phyloP scores from a whole-genome alignment of 2,329 filamentous ascomycete species.

The Ophiostoma montium region DNA sequence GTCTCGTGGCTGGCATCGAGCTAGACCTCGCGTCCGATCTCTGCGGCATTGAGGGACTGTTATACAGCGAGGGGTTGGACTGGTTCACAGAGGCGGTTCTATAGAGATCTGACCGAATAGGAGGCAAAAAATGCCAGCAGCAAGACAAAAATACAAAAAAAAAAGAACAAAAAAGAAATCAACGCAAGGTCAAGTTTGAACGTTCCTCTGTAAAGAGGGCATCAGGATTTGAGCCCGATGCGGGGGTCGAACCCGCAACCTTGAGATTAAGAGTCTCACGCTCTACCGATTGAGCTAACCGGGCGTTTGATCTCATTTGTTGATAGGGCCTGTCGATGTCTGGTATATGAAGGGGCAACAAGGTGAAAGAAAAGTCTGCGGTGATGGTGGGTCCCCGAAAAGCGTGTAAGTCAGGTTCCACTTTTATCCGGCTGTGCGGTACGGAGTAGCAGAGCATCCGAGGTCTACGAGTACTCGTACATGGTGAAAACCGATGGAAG shows the following conservation, averaged over 20 bases:
- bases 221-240: constrained; percentile 31
- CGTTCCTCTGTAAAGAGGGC: constrained; percentile 8
- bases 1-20: neutral
- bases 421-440: neutral
- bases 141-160: neutral
- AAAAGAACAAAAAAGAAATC: neutral
- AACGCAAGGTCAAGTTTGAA: neutral
- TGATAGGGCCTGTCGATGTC: neutral
- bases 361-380: neutral
- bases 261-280: constrained; percentile 51
- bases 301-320: constrained; percentile 22
- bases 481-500: too few species aligned
- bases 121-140: too few species aligned
- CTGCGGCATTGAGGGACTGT: constrained; percentile 5
- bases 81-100: neutral
- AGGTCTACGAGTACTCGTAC: too few species aligned
- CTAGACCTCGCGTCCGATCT: constrained; percentile 7
- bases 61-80: constrained; percentile 5
- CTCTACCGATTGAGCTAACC: constrained; percentile 60
- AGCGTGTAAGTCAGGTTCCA: neutral
- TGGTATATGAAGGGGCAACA: neutral
- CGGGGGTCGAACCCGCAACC: constrained; percentile 29
- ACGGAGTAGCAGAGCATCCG: too few species aligned
- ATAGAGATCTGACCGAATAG: neutral
- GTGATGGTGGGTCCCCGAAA: neutral